Evolutionary conservation across 2,329 filamentous ascomycete species (phyloP).

Genomic region (Chaetomiaceae sp.): DNA sequence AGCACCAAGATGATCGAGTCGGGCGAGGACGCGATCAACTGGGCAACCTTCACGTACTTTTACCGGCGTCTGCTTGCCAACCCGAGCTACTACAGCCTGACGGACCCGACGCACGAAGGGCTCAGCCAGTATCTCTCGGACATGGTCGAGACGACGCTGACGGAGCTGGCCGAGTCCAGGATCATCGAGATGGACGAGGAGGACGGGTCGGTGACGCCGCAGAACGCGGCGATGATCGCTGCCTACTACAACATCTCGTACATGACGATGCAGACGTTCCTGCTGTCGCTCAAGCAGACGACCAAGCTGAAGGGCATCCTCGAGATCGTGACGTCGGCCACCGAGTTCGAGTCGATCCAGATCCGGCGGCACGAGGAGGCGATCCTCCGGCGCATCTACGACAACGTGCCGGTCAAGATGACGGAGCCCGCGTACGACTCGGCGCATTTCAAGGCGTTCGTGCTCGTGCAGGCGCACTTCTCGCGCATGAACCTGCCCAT

Average conservation of each 20-base stretch:
- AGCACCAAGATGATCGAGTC: conserved; percentile 94
- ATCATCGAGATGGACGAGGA: conserved; percentile 95
- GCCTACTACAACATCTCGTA: conserved; percentile 99
- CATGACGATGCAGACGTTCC: conserved; percentile 97
- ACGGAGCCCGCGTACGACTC: conserved; percentile 78
- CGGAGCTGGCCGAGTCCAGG: conserved; percentile 85
- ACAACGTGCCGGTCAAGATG: conserved; percentile 94
- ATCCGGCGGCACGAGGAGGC: conserved; percentile 88
- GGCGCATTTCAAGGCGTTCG: conserved; percentile 97
- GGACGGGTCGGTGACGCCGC: conserved; percentile 79
- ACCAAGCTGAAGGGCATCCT: conserved; percentile 96
- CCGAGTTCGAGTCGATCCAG: conserved; percentile 93
- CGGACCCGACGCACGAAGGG: conserved; percentile 83
- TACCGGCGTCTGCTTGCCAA: conserved; percentile 93
- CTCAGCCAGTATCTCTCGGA: conserved; percentile 94
- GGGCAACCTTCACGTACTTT: conserved; percentile 98
- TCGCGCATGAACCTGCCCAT: conserved; percentile 94
- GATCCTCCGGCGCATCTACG: conserved; percentile 86
- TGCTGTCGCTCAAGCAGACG: conserved; percentile 79
- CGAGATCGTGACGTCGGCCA: conserved; percentile 94
- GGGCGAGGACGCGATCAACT: conserved; percentile 95
- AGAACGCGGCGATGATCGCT: conserved; percentile 96
- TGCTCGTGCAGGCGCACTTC: conserved; percentile 96
- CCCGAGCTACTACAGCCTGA: conserved; percentile 90
- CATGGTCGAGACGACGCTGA: conserved; percentile 85